Conservation (phyloP, 2,329 filamentous ascomycete species). For the Grosmannia clavigera region DNA sequence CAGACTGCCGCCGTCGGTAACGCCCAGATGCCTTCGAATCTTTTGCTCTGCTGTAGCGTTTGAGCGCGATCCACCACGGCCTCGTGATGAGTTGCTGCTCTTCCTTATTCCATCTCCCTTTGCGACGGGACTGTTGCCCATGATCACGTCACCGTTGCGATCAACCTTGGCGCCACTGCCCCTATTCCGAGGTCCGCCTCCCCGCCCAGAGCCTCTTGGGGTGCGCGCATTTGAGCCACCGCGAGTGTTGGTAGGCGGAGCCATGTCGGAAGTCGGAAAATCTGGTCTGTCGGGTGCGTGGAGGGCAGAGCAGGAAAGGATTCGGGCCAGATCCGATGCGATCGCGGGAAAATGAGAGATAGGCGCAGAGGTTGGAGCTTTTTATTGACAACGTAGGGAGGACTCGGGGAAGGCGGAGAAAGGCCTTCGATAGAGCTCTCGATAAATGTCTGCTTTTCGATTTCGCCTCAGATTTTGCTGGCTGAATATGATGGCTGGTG, state of each 20-base stretch:
- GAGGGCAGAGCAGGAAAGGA: neutral
- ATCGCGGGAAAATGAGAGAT: neutral
- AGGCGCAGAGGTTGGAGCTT: neutral
- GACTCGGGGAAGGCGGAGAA: neutral
- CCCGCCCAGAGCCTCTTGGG: neutral
- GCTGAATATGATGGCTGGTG: neutral
- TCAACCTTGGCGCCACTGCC: slow-evolving; percentile 31
- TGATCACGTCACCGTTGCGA: slow-evolving; percentile 47
- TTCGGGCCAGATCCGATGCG: neutral
- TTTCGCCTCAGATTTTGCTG: neutral
- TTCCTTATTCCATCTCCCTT: slow-evolving; percentile 8
- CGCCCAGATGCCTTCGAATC: slow-evolving; percentile 19
- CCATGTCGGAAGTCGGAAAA: neutral
- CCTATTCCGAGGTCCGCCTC: slow-evolving; percentile 26
- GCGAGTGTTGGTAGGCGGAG: neutral
- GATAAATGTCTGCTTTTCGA: neutral
- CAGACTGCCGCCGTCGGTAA: slow-evolving; percentile 15
- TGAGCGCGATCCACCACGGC: slow-evolving; percentile 3
- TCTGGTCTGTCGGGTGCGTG: neutral
- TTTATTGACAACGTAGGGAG: neutral
- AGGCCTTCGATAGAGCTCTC: neutral
- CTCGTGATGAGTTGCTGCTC: neutral
- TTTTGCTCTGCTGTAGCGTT: slow-evolving; percentile 8
- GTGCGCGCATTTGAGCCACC: neutral
- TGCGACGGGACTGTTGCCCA: slow-evolving; percentile 25